These are phyloP conservation scores for Starmerella stellata DNA, from an alignment of 805 yeast genomes.

Conservation along the genomic window DNA sequence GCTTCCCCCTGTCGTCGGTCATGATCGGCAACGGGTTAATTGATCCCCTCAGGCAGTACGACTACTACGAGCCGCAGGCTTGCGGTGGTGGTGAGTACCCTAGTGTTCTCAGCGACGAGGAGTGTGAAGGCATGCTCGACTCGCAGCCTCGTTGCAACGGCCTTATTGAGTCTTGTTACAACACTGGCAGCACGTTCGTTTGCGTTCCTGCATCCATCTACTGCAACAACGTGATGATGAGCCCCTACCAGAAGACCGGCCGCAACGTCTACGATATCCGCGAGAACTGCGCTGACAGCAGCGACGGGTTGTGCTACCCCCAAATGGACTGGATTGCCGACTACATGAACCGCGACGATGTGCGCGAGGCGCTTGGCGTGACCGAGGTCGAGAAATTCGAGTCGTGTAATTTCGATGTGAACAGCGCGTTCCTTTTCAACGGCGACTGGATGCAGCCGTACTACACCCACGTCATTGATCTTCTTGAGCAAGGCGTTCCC, in stretches of 20 bases:
- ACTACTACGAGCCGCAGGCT: constrained; percentile 78
- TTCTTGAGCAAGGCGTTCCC: constrained; percentile 52
- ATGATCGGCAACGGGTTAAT: constrained; percentile 84
- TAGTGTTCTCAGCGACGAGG: constrained; percentile 54
- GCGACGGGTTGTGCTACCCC: constrained; percentile 43
- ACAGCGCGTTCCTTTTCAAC: constrained; percentile 49
- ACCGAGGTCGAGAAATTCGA: constrained; percentile 52
- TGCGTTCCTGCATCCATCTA: constrained; percentile 82
- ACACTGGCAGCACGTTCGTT: constrained; percentile 48
- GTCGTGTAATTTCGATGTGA: constrained; percentile 61
- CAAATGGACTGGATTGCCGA: constrained; percentile 52
- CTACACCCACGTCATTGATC: constrained; percentile 37
- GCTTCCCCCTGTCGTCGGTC: constrained; percentile 53
- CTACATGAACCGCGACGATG: constrained; percentile 57
- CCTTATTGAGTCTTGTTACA: constrained; percentile 57
- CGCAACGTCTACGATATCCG: constrained; percentile 78
- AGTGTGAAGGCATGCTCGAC: constrained; percentile 50
- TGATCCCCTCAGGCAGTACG: constrained; percentile 65
- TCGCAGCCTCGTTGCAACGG: constrained; percentile 55
- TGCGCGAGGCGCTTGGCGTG: constrained; percentile 64
- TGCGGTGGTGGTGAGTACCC: constrained; percentile 83
- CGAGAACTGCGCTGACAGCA: constrained; percentile 31
- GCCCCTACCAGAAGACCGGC: constrained; percentile 62
- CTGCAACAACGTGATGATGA: constrained; percentile 59
- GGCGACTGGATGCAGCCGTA: constrained; percentile 57